Evolutionary conservation across 176 grass and related monocot species (phyloP), one percentile per base, ranked within the genome.

Genomic region (Raddia distichophylla): DNA sequence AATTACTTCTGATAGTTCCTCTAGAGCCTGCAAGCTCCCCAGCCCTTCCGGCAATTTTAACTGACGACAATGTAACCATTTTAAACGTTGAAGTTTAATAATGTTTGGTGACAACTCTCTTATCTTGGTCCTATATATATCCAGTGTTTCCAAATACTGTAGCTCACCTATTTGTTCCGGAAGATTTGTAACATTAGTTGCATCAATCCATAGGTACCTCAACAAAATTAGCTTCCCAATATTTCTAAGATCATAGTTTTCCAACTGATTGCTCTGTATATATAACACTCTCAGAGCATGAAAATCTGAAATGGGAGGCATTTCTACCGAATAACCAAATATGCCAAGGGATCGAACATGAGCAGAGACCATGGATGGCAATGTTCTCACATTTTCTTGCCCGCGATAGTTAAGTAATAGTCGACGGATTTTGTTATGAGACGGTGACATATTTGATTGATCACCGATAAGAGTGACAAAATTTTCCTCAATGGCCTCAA

Each of bases 111-210:
- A 27, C 27, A 27, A 27, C 27, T 27, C 27, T 27, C 27, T 27
- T 27, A 27, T 27, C 22, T 11, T 2, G 19, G 47, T 77, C 10
- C 17, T 1, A 40, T 15, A 0, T 67, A 77, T 19, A 57, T 84
- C 82, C 45, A 84, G 45, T 33, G 48, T 84, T 53, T 77, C 60
- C 20, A 84, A 76, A 74, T 42, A 55, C 3, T 64, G 60, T 45
- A 84, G 71, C 10, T 77, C n/a, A 17, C 71, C 64, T 7, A 84
- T 84, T 65, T 84, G 40, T 55, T 75, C 71, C 6, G 82, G 46
- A 22, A 84, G 82, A 20, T 71, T 40, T 37, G 14, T 84, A 33
- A 84, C 37, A 3, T 40, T 40, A 20, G 12, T 44, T 40, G 14
- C 33, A 76, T 44, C 57, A 67, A 84, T 64, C 18, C 69, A 49